Evolutionary conservation across 768 basidiomycete genomes (phyloP), one percentile per base, ranked within the genome.

Genomic region (Rhodotorula graminis): DNA sequence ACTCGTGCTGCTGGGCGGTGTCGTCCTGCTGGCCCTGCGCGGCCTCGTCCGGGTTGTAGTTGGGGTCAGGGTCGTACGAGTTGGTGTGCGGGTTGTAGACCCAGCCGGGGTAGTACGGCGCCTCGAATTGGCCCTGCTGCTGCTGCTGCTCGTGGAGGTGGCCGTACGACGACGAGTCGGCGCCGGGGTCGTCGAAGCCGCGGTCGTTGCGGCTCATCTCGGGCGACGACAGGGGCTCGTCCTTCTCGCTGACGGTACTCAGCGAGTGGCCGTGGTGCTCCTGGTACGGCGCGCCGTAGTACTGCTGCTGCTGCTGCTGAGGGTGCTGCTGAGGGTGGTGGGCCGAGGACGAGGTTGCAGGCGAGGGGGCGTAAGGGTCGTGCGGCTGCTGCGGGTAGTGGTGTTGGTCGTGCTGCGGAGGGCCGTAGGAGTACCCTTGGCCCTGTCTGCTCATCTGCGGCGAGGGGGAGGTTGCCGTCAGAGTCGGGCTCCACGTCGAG

Each of bases 51-150:
- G n/a, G 56, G 3, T 62, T 60, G 56, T 65, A 69, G 60, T 59
- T 65, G 44, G 70, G 61, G 57, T 75, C 74, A 49, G 74, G 57
- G 29, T 67, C 40, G 71, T 75, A 75, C 31, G 67, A 69, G 52
- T 72, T 72, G 21, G 70, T 62, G 10, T 68, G 56, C 7, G 64
- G 46, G 65, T 75, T 65, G 70, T 72, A 75, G 47, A 72, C 31
- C 68, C 62, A 75, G 50, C 74, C 74, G 6, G 74, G 74, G 53
- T 75, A 75, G 68, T 64, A 60, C 9, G 70, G 74, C 5, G 61
- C 52, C 27, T 75, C 74, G 49, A 56, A 66, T 37, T 64, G 61
- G 15, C 64, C 40, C 44, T 65, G 64, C 53, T 23, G 29, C 47
- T 60, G 25, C 59, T 60, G 59, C 25, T 60, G 62, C 23, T 21